Evolutionary conservation across 768 basidiomycete species (phyloP).

Genomic region (Suillus lakei): DNA sequence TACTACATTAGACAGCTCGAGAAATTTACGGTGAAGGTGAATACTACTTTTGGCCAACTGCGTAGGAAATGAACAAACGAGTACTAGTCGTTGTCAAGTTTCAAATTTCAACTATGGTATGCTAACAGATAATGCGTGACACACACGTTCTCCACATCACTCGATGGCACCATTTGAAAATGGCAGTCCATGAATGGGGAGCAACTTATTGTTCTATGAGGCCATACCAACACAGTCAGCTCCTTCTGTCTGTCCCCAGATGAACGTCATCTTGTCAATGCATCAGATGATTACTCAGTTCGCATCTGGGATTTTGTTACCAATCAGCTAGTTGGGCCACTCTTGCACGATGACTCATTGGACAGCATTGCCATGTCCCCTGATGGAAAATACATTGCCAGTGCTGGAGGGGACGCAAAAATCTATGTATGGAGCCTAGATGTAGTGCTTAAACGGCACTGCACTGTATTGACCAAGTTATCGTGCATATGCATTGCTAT

Average conservation of each 20-base stretch:
- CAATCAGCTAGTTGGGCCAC: neutral
- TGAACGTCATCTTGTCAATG: neutral
- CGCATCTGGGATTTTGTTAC: neutral
- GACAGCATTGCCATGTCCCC: neutral
- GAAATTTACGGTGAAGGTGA: no score
- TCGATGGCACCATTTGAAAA: neutral
- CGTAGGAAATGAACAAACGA: no score
- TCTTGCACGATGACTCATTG: neutral
- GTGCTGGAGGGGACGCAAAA: neutral
- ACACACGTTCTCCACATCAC: neutral
- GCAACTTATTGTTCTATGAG: neutral
- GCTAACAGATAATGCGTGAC: no score
- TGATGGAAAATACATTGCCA: neutral
- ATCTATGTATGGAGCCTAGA: neutral
- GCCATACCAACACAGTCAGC: accelerated
- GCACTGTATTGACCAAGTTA: no score
- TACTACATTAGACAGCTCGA: no score
- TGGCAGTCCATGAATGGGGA: neutral
- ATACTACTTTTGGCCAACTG: no score
- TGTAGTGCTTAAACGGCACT: neutral
- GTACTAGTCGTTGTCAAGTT: no score
- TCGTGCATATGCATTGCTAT: no score
- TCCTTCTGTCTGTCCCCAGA: neutral
- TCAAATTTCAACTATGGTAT: no score
- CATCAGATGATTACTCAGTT: neutral